Evolutionary conservation across 2,329 filamentous ascomycete species (phyloP), one percentile per base, ranked within the genome.

Genomic region (Apiospora pterosperma): DNA sequence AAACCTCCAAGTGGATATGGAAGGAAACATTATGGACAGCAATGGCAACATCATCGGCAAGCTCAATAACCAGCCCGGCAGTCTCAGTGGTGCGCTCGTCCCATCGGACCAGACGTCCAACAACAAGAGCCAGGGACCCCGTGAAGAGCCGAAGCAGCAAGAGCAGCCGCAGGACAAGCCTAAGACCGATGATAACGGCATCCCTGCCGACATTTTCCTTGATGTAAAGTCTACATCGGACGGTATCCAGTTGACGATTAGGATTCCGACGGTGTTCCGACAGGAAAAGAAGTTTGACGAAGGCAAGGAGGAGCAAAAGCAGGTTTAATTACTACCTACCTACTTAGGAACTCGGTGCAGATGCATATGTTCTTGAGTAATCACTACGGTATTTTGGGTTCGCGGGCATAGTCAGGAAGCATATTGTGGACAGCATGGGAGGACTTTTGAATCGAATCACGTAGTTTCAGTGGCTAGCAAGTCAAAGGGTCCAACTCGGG

Each of bases 181-280:
- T 44, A 67, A 68, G 58, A 77, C 75, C 34, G 72, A 76, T 0
- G 70, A 73, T 41, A 72, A 69, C 5, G 78, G 77, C 67, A 78
- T 76, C 66, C 83, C 83, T 3, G 84, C 84, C 2, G 84, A 87
- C 70, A 81, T 87, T 34, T 86, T 83, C 68, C 70, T 87, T 64
- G 84, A 87, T 67, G 83, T 87, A 65, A 85, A 84, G 73, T 86
- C 84, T 38, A 87, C 84, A 5, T 84, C 79, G 44, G 84, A 86
- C 63, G 84, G 84, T 1, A 85, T 86, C 69, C 84, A 86, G 73
- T 72, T 86, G 62, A 85, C 82, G 31, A 85, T 86, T 68, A 82
- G 84, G 69, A 86, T 86, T 65, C 84, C 84, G 28, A 86, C 84
- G 2, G 81, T 85, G 31, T 85, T 86, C 69, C 80, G 80, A 63